Evolutionary conservation across 2,329 filamentous ascomycete genomes (phyloP).

Genomic region (Myriosclerotinia duriaeana): DNA sequence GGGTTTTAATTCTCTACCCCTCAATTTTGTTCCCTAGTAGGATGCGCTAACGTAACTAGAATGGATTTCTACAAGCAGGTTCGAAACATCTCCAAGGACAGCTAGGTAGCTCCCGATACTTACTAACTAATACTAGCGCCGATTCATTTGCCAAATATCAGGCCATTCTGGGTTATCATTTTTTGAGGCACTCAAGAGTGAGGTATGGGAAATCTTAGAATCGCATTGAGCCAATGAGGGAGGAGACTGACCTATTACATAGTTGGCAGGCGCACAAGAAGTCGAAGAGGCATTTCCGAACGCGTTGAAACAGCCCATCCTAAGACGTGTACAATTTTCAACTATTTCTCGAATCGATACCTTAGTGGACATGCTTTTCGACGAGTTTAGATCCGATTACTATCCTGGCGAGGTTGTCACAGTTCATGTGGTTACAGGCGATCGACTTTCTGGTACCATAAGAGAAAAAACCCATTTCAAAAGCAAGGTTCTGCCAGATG

Average conservation of each 20-base stretch:
- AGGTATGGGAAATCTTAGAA: conserved; percentile 57
- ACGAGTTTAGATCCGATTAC: conserved; percentile 84
- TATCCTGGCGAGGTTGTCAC: conserved; percentile 85
- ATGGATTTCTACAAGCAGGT: conserved; percentile 95
- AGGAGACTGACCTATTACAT: conserved; percentile 37
- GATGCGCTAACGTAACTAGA: conserved; percentile 46
- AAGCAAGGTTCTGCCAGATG: conserved; percentile 61
- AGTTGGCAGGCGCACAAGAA: conserved; percentile 79
- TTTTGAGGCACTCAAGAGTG: conserved; percentile 87
- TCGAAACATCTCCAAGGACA: conserved; percentile 39
- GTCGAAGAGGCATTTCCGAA: conserved; percentile 92
- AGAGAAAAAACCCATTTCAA: conserved; percentile 82
- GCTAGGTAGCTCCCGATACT: background rate
- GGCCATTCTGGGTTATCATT: conserved; percentile 89
- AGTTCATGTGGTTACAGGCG: conserved; percentile 67
- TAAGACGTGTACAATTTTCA: conserved; percentile 89
- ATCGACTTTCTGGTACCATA: conserved; percentile 70
- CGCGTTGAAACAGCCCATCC: conserved; percentile 82
- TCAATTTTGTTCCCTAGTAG: background rate
- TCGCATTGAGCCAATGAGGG: conserved; percentile 4
- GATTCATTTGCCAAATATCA: conserved; percentile 94
- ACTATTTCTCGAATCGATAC: conserved; percentile 87
- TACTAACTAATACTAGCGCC: conserved; percentile 48
- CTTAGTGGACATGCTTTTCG: conserved; percentile 65
- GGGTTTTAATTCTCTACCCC: conserved; percentile 42